These are phyloP conservation scores for Brasenia schreberi DNA, from an alignment of 164 flowering plant genomes.

Conservation along the genomic window DNA sequence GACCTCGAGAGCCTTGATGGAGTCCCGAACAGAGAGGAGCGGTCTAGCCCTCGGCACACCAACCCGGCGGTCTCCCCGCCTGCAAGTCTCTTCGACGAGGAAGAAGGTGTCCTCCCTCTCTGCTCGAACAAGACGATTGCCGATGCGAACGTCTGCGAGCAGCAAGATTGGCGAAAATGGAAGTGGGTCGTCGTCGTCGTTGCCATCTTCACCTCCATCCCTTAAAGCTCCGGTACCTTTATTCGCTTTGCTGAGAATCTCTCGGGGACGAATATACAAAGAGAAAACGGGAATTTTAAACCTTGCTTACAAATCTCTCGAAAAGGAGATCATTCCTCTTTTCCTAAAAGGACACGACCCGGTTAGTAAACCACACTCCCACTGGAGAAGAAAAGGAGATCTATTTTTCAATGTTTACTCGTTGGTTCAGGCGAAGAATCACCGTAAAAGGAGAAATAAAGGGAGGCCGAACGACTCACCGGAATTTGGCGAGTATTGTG, in stretches of 20 bases:
- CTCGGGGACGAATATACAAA: neutral
- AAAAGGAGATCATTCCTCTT: neutral
- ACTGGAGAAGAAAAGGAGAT: neutral
- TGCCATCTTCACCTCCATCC: neutral
- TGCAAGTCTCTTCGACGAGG: neutral
- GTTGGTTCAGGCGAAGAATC: neutral
- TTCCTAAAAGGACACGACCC: neutral
- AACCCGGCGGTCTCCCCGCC: neutral
- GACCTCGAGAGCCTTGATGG: slow-evolving; percentile 5
- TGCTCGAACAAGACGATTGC: neutral
- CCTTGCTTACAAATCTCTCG: neutral
- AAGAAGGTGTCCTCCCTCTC: neutral
- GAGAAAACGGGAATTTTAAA: neutral
- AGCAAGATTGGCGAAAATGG: neutral
- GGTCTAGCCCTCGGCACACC: neutral
- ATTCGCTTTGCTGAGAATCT: neutral
- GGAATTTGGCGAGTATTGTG: neutral
- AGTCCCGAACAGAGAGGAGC: neutral
- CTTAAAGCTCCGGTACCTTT: neutral
- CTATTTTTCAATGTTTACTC: neutral
- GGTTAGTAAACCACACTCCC: neutral
- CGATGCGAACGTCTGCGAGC: neutral
- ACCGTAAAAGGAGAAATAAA: too few relatives aligned
- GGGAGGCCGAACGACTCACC: neutral
- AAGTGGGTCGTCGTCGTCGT: neutral